Evolutionary conservation across 2,329 filamentous ascomycete genomes (phyloP).

Genomic region (Aspergillus pseudoterreus): DNA sequence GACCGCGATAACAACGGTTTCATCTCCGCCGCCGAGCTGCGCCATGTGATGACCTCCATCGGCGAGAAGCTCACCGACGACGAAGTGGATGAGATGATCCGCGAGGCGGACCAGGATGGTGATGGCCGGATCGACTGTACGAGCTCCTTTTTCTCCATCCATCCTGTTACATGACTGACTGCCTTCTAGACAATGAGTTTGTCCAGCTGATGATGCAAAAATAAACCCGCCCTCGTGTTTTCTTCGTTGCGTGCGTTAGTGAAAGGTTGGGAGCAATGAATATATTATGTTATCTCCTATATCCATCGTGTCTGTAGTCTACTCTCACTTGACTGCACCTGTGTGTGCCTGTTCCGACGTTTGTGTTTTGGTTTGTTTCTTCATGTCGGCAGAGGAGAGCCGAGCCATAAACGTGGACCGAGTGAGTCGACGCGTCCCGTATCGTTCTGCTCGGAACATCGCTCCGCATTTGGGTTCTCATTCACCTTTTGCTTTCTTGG

Average conservation of each 20-base stretch:
- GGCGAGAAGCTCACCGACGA: slow-evolving; percentile 88
- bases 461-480: background rate
- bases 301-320: slow-evolving; percentile 28
- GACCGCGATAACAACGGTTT: slow-evolving; percentile 90
- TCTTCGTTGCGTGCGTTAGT: slow-evolving; percentile 26
- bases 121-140: slow-evolving; percentile 85
- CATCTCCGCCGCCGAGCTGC: slow-evolving; percentile 82
- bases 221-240: slow-evolving; percentile 47
- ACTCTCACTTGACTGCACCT: slow-evolving; percentile 19
- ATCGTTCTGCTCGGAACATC: background rate
- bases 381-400: slow-evolving; percentile 6
- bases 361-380: slow-evolving; percentile 10
- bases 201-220: slow-evolving; percentile 97
- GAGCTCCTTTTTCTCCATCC: slow-evolving; percentile 26
- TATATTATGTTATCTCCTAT: slow-evolving; percentile 18
- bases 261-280: slow-evolving; percentile 24
- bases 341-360: slow-evolving; percentile 10
- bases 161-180: background rate
- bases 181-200: slow-evolving; percentile 75
- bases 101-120: slow-evolving; percentile 84
- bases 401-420: slow-evolving; percentile 1
- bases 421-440: background rate
- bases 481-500: background rate
- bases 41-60: slow-evolving; percentile 89
- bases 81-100: slow-evolving; percentile 90